Conservation (phyloP, 768 basidiomycete species). For the Naganishia friedmannii region DNA sequence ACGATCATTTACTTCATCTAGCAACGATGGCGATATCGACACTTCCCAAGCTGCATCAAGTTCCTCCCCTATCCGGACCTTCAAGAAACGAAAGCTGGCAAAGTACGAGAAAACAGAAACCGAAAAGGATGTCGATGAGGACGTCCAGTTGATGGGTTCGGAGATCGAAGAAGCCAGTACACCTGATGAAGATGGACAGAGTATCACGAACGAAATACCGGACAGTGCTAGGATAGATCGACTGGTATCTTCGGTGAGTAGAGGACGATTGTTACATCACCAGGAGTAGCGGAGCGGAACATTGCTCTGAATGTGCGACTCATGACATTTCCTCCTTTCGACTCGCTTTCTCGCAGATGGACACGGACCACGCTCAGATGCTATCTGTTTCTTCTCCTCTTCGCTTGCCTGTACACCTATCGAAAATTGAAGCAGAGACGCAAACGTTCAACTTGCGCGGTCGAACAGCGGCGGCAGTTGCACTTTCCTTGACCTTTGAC, state of each 20-base stretch:
- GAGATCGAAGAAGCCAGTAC: background rate
- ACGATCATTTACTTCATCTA: background rate
- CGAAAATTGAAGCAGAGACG: background rate
- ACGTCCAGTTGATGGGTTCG: background rate
- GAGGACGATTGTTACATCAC: background rate
- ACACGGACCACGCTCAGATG: background rate
- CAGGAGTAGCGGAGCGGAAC: background rate
- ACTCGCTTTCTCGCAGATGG: too few relatives aligned
- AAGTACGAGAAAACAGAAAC: background rate
- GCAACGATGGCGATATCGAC: background rate
- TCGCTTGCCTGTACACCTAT: background rate
- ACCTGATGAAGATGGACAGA: background rate
- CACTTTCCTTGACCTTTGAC: background rate
- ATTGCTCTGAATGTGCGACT: background rate
- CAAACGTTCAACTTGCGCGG: slow-evolving; percentile 17
- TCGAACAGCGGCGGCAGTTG: background rate
- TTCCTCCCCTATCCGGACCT: background rate
- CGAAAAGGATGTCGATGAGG: background rate
- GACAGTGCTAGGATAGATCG: background rate
- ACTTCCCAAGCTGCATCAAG: background rate
- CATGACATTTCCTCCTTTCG: background rate
- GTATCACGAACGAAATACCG: background rate
- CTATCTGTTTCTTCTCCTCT: background rate
- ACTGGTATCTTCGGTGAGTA: background rate
- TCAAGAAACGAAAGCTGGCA: slow-evolving; percentile 17